Percentiles rank a stretch among this genome's conserved stretches.
Evolutionary conservation across 768 basidiomycete species (phyloP).

Genomic region (Lactarius sanguifluus): DNA sequence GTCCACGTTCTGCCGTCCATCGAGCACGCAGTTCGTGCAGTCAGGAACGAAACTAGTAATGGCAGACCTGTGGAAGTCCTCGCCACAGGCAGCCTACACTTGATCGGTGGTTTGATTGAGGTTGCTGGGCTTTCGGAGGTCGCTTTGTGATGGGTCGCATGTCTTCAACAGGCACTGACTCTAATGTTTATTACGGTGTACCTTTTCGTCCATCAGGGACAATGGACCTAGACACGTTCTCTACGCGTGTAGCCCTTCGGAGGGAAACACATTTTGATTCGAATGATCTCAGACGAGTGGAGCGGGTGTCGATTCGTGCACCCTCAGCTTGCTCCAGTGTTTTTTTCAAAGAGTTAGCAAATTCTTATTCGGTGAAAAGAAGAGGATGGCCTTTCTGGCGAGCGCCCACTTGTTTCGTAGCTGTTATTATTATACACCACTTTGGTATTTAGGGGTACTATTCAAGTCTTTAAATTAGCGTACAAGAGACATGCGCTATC

Average conservation of each 20-base stretch:
- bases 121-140: conserved; percentile 77
- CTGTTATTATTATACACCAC: not conserved
- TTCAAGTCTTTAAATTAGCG: not conserved
- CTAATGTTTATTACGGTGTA: not conserved
- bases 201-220: not conserved
- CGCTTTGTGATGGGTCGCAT: conserved; percentile 46
- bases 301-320: not conserved
- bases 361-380: not conserved
- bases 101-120: conserved; percentile 93
- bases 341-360: not conserved
- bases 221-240: not conserved
- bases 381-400: not conserved
- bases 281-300: not conserved
- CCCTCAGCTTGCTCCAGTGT: not conserved
- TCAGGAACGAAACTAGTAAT: conserved; percentile 44
- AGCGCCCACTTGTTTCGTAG: not conserved
- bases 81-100: conserved; percentile 89
- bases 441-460: not conserved
- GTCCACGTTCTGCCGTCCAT: conserved; percentile 85
- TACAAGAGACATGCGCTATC: not conserved
- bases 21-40: conserved; percentile 77
- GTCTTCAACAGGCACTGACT: conserved; percentile 41
- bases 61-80: conserved; percentile 55
- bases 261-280: not conserved
- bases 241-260: not conserved